Evolutionary conservation across 495 filamentous ascomycete genomes (phyloP), one percentile per base, ranked within the genome.

Genomic region (Achaetomiella virescens): DNA sequence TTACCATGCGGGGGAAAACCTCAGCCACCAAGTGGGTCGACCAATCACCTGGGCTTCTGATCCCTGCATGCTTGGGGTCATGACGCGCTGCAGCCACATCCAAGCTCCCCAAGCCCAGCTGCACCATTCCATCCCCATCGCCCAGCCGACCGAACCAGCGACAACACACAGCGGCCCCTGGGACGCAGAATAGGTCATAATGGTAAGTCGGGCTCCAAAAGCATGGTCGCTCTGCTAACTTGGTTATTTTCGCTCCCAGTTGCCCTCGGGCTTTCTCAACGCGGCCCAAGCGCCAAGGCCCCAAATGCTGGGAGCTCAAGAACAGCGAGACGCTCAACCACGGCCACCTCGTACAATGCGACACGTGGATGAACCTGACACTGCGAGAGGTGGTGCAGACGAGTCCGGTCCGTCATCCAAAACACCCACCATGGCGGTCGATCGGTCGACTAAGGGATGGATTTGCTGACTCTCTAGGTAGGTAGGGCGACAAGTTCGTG

Each of bases 261-360:
- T 98, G 57, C 93, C 93, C 57, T 80, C 97, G 59, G 95, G 91
- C 52, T 86, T 98, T 33, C 78, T 98, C 37, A 96, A 85, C 55
- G 93, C 92, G 65, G 92, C 93, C 52, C 90, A 96, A 78, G 95
- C n/a, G 95, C 81, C 90, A 95, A n/a, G n/a, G n/a, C 73, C 91
- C 92, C 12, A n/a, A n/a, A 97, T 98, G 91, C 88, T 97, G 50
- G 93, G 93, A 98, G 79, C 88, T 98, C 59, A 98, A 98, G 79
- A 96, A 92, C 63, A 95, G 93, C 72, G 95, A 97, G 70, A 97
- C 92, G 0, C 78, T 97, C 46, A 98, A 97, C n/a, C n/a, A n/a
- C 73, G 93, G 93, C 61, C 90, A 95, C 67, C 78, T 98, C 52
- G 85, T 96, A 69, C 91, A 84, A 68, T 97, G 90, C 80, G 93